Evolutionary conservation across 2,329 filamentous ascomycete species (phyloP).

Genomic region (Magnaporthiopsis incrustans): DNA sequence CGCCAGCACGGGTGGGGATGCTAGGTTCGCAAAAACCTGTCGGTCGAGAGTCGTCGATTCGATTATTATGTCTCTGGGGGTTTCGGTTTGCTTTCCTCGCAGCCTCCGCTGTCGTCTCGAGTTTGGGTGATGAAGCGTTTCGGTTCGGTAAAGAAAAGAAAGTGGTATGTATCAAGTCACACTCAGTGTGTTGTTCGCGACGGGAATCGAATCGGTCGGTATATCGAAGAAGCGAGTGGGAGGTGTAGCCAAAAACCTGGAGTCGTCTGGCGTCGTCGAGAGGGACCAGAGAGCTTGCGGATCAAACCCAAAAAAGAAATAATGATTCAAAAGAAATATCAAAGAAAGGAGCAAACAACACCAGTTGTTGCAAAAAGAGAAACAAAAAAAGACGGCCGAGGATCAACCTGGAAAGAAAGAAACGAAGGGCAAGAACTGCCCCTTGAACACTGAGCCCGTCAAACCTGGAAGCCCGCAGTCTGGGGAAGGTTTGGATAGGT

Average conservation of each 20-base stretch:
- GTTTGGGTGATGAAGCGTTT: background rate
- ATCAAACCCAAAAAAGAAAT: background rate
- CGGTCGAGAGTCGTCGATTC: background rate
- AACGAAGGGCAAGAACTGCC: constrained; percentile 25
- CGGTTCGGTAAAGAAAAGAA: background rate
- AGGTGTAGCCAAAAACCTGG: background rate
- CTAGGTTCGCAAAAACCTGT: background rate
- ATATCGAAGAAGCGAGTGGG: background rate
- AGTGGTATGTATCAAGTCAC: background rate
- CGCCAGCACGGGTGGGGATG: background rate
- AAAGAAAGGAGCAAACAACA: constrained; percentile 12
- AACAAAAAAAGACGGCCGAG: constrained; percentile 40
- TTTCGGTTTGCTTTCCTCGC: background rate
- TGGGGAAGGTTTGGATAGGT: background rate
- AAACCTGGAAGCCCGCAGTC: background rate
- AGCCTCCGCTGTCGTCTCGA: background rate
- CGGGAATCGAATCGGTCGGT: background rate
- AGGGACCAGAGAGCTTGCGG: background rate
- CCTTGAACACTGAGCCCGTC: constrained; percentile 5
- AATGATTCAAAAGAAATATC: constrained; percentile 6
- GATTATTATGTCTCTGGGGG: background rate
- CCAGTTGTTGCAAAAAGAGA: constrained; percentile 15
- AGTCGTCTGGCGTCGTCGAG: background rate
- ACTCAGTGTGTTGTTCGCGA: background rate
- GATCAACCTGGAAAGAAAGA: constrained; percentile 50